phyloP scores from a whole-genome alignment of 2,329 filamentous ascomycete species.

The Fusarium sp. region DNA sequence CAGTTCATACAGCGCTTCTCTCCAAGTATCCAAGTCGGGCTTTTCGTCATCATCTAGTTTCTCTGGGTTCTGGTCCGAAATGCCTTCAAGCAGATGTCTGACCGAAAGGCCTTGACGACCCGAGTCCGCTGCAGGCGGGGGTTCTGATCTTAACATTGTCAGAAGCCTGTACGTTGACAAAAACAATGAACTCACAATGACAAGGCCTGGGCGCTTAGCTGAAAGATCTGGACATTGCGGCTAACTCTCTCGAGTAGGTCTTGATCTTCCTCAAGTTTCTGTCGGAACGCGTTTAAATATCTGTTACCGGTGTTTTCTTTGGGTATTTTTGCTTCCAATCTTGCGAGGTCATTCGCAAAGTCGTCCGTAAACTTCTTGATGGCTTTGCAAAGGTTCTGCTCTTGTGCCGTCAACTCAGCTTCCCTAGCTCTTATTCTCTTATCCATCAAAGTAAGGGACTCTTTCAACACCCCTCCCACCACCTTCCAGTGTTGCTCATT shows the following conservation, averaged over 20 bases:
- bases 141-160: not conserved
- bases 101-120: not conserved
- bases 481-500: constrained; percentile 16
- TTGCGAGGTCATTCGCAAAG: constrained; percentile 2
- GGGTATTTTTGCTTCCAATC: not conserved
- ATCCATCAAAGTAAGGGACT: constrained; percentile 11
- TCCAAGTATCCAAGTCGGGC: not conserved
- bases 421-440: not conserved
- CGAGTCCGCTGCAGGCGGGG: not conserved
- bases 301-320: not conserved
- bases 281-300: not conserved
- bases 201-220: constrained; percentile 6
- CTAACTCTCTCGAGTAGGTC: constrained; percentile 9
- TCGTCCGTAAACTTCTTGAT: constrained; percentile 4
- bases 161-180: not conserved
- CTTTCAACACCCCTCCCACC: not conserved
- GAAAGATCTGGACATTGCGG: constrained; percentile 21
- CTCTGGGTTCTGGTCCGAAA: constrained; percentile 4
- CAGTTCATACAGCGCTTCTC: constrained; percentile 12
- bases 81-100: constrained; percentile 8
- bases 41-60: not conserved
- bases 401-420: not conserved
- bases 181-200: not conserved
- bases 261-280: constrained; percentile 5
- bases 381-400: constrained; percentile 16